phyloP scores from a whole-genome alignment of 495 filamentous ascomycete species.

The Penicillium bialowiezense region DNA sequence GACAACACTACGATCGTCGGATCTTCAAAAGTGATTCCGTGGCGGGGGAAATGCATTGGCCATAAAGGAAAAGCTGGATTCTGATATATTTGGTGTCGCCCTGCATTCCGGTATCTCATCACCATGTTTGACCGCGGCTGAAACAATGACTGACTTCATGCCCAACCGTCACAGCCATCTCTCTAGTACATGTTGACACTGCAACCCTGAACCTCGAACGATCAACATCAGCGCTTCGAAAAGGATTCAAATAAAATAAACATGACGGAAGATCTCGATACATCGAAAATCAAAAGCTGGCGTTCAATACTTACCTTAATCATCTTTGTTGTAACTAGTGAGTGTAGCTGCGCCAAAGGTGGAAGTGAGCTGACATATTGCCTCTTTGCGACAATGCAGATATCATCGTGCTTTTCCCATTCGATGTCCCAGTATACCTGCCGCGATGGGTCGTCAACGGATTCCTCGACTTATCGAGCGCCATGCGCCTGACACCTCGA shows the following conservation, averaged over 20 bases:
- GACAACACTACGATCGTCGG: neutral
- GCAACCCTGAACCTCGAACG: neutral
- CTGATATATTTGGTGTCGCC: neutral
- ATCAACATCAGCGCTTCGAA: neutral
- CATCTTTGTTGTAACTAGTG: conserved; percentile 62
- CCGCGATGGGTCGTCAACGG: conserved; percentile 45
- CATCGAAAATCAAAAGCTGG: conserved; percentile 53
- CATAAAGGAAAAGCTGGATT: neutral
- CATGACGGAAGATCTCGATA: conserved; percentile 46
- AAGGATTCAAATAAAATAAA: conserved; percentile 1
- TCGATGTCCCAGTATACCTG: conserved; percentile 54
- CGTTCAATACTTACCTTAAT: conserved; percentile 62
- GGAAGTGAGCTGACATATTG: conserved; percentile 1
- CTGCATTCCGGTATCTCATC: conserved; percentile 10
- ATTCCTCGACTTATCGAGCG: conserved; percentile 37
- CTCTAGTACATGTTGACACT: neutral
- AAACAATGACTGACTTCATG: conserved; percentile 2
- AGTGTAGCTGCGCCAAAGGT: conserved; percentile 18
- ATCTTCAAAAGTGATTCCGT: neutral
- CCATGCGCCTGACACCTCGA: conserved; percentile 48
- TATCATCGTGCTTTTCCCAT: conserved; percentile 62
- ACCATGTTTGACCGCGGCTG: neutral
- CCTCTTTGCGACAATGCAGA: conserved; percentile 38
- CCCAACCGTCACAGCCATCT: neutral
- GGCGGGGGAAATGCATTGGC: conserved; percentile 1